phyloP scores from a whole-genome alignment of 176 grass and related monocot species.

The Aegilops umbellulata region DNA sequence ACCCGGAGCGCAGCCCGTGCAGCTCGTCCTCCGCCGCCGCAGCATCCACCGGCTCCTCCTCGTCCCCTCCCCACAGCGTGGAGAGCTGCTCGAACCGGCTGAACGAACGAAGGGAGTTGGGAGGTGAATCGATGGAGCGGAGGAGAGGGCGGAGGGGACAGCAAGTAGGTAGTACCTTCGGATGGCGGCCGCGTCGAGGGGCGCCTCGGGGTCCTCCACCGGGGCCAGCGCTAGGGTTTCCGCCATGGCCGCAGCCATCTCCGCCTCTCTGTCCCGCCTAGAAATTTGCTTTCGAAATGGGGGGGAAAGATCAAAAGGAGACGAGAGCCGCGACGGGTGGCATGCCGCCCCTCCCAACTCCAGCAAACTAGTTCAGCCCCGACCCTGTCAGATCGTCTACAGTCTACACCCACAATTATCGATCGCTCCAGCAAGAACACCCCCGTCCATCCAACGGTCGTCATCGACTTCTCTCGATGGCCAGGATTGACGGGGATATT shows the following conservation, averaged over 20 bases:
- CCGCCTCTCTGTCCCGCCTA: conserved; percentile 34
- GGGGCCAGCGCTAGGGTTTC: conserved; percentile 35
- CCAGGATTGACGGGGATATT: no score
- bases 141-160: neutral
- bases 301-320: neutral
- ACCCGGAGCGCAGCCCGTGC: conserved; percentile 1
- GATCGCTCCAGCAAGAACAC: no score
- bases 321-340: neutral
- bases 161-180: conserved; percentile 38
- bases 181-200: conserved; percentile 40
- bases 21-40: conserved; percentile 24
- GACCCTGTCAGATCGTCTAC: no score
- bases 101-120: neutral
- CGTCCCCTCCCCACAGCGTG: neutral
- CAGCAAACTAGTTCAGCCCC: no score
- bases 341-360: no score
- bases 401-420: no score
- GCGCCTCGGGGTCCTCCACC: conserved; percentile 2
- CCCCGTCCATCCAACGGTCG: no score
- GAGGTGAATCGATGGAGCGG: neutral
- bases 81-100: conserved; percentile 67
- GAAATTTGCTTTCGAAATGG: conserved; percentile 41
- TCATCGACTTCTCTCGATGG: no score
- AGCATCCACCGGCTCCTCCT: neutral
- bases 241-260: conserved; percentile 31